A percentile compares a stretch with the other conserved stretches of the same genome.
Conservation (phyloP, 1,284 basidiomycete genomes). For the Lignosus rhinocerotis region DNA sequence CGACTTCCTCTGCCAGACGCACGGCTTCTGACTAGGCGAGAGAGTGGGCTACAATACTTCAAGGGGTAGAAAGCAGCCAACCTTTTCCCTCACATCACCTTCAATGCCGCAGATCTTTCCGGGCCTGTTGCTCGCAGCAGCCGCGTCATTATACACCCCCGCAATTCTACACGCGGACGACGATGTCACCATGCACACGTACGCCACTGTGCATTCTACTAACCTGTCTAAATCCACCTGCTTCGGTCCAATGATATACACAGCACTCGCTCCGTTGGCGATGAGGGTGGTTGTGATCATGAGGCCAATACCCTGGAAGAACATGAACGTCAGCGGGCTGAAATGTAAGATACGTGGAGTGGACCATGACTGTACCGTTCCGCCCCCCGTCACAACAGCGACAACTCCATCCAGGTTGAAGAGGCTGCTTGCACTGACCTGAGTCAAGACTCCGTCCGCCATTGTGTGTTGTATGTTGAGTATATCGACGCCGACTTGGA, state of each 20-base stretch:
- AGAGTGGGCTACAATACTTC: not conserved
- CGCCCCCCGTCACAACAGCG: constrained; percentile 46
- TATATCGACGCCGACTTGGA: too few species aligned
- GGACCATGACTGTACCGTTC: constrained; percentile 32
- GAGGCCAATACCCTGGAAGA: constrained; percentile 45
- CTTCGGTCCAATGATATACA: constrained; percentile 48
- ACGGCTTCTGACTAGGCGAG: constrained; percentile 43
- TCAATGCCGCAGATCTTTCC: constrained; percentile 45
- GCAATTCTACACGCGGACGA: constrained; percentile 30
- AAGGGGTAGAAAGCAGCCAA: constrained; percentile 14
- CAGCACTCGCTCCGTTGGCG: constrained; percentile 48
- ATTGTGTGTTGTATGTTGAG: not conserved
- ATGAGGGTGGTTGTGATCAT: constrained; percentile 48
- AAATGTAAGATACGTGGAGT: not conserved
- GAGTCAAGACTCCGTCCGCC: constrained; percentile 36
- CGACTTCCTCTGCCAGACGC: constrained; percentile 46
- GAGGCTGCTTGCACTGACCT: constrained; percentile 37
- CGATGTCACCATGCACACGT: too few species aligned
- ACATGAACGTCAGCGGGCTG: not conserved
- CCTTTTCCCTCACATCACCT: constrained; percentile 48
- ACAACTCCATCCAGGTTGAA: constrained; percentile 45
- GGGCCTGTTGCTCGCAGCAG: constrained; percentile 30
- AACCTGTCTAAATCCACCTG: constrained; percentile 44
- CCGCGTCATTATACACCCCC: constrained; percentile 41
- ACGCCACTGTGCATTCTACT: not conserved